Conservation (phyloP, 805 yeast species). For the Pichia phayaonensis region DNA sequence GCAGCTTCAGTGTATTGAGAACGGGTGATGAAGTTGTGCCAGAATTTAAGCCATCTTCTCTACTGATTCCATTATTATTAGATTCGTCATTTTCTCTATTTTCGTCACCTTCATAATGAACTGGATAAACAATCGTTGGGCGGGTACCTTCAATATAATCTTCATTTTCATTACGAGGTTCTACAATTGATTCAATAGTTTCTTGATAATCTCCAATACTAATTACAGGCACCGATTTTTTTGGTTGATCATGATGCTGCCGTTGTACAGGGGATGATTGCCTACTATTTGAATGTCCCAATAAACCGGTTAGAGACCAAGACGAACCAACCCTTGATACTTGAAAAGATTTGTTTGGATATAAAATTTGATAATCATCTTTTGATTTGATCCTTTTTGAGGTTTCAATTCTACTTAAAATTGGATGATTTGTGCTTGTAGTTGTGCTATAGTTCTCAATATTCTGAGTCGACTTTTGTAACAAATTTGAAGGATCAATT, state of each 20-base stretch:
- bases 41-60: background rate
- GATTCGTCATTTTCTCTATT: background rate
- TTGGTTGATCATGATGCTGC: background rate
- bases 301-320: background rate
- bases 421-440: background rate
- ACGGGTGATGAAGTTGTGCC: background rate
- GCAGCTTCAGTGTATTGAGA: background rate
- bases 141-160: background rate
- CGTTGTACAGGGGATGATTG: background rate
- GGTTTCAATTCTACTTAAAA: background rate
- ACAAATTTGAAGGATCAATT: background rate
- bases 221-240: background rate
- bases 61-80: background rate
- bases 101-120: background rate
- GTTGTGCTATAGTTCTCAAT: background rate
- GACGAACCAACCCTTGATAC: background rate
- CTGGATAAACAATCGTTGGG: background rate
- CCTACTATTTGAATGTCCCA: background rate
- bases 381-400: background rate
- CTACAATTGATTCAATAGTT: background rate
- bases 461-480: background rate
- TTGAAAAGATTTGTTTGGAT: background rate
- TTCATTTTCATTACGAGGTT: background rate
- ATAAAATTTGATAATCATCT: conserved; percentile 3
- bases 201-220: background rate